Conservation (phyloP, 2,329 filamentous ascomycete species). For the Ophiostoma himal-ulmi region DNA sequence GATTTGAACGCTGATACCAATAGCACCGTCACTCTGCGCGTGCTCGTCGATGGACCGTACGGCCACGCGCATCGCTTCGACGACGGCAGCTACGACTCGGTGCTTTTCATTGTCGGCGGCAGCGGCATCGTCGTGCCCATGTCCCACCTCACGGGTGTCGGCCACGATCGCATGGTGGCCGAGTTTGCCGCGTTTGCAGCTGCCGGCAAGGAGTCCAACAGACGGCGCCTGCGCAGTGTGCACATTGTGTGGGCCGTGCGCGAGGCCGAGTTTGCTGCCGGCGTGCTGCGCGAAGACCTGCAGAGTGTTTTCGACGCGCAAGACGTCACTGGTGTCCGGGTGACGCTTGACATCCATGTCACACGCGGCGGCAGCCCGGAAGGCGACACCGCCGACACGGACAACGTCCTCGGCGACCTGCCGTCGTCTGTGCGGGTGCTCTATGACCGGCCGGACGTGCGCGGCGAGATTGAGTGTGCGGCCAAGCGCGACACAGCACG, state of each 20-base stretch:
- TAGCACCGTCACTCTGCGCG: slow-evolving; percentile 16
- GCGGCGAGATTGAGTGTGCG: slow-evolving; percentile 31
- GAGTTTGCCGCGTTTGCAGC: background rate
- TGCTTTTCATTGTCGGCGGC: slow-evolving; percentile 26
- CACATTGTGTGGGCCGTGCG: slow-evolving; percentile 27
- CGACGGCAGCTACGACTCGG: slow-evolving; percentile 21
- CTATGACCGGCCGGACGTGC: slow-evolving; percentile 24
- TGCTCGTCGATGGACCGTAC: slow-evolving; percentile 28
- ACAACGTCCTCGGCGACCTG: background rate
- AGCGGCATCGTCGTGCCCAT: slow-evolving; percentile 26
- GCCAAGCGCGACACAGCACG: slow-evolving; percentile 27
- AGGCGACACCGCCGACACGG: background rate
- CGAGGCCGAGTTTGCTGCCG: slow-evolving; percentile 23
- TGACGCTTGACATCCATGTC: slow-evolving; percentile 24
- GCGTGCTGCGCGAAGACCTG: slow-evolving; percentile 21
- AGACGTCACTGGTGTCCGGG: background rate
- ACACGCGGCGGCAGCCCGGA: slow-evolving; percentile 12
- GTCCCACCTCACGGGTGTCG: slow-evolving; percentile 24
- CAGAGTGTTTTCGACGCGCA: slow-evolving; percentile 6
- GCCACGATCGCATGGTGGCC: slow-evolving; percentile 11
- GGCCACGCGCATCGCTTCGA: slow-evolving; percentile 24
- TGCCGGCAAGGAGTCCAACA: background rate
- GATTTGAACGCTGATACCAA: background rate
- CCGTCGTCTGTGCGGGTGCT: slow-evolving; percentile 26
- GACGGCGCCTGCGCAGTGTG: slow-evolving; percentile 15